Evolutionary conservation across 2,329 filamentous ascomycete genomes (phyloP), one percentile per base, ranked within the genome.

Genomic region (Aureobasidium lini): DNA sequence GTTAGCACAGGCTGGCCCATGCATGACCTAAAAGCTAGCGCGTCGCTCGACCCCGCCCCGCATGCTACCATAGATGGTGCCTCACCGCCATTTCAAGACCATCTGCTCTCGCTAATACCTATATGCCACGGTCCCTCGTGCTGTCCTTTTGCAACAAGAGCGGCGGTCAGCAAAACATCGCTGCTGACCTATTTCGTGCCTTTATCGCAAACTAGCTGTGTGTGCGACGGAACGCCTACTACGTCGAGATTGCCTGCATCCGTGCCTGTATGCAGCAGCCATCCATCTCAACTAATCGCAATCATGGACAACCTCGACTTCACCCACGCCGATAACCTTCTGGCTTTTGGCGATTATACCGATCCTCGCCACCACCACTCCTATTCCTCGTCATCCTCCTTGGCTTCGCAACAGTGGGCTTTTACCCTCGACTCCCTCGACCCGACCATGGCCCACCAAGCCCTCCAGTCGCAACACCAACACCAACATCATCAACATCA

Each of bases 271-370:
- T 49, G 46, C 46, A 36, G 34, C 34, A 36, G 34, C 34, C 34
- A 36, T 36, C 42, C 6, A 37, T 32, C 16, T 28, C 16, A 53
- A 15, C 34, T 18, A 18, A 29, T 4, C 40, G 15, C 16, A 31
- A 57, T 29, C 32, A 78, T 78, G 76, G 75, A 78, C 64, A 70
- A 75, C 68, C 67, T 71, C 65, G 71, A 74, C 67, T 72, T 70
- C 66, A 66, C 72, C 56, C 50, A 62, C 65, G 64, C 74, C 62
- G 73, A 75, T 64, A 67, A 65, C 64, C 66, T 74, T 57, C 72
- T 76, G 66, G 72, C 68, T 64, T 76, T 74, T 63, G 73, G 71
- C 64, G 64, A 69, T 34, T 65, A 50, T 74, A 69, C 68, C 46
- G 66, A 69, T 59, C 66, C 64, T 59, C 68, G 62, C 56, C 60